Base-by-base conservation (phyloP, 768 basidiomycete species). In the Boletus sp. region DNA sequence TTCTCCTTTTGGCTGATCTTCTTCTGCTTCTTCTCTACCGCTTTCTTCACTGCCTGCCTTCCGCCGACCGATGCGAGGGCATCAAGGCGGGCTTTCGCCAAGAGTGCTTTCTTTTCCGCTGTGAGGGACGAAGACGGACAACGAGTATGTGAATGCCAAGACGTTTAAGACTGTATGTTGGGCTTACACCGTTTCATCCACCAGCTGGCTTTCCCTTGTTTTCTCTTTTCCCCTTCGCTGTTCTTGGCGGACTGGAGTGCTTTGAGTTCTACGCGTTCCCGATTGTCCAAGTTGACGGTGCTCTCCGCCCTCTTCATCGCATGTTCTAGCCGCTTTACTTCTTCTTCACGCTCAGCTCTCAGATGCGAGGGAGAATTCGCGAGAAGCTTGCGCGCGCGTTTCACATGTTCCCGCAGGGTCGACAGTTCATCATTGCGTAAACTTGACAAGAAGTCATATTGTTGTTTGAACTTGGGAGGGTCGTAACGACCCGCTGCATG, bases 1-100 rank as follows among this genome's bases (percentile, higher is more conserved):
- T 95, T 96, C 77, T 96, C 94, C 70, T 89, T 93, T 70, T 93
- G 90, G 47, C 80, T 79, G 19, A 87, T 75, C 76, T 94, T 96
- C 70, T 83, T 90, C 71, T 90, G 85, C 70, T 85, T 93, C 79
- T 90, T 95, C 62, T 90, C 90, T 29, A 96, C 84, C 6, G 83
- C 90, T 71, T 88, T 93, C 67, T 88, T 90, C 49, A 95, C 89
- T 1, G 92, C 91, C 4, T 78, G 73, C 59, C 82, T 84, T 8
- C 95, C 93, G 5, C 93, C 93, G 52, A 80, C 75, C 17, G 79
- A 79, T 5, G 88, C 85, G 40, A 94, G 77, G 7, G 87, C 87
- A 25, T 93, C 87, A 67, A 89, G 91, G 54, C 86, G 80, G 15
- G 93, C 89, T 50, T 84, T 82, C 52, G 83, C 72, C 1, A 96